Evolutionary conservation across 2,329 filamentous ascomycete genomes (phyloP).

Genomic region (Claviceps sp.): DNA sequence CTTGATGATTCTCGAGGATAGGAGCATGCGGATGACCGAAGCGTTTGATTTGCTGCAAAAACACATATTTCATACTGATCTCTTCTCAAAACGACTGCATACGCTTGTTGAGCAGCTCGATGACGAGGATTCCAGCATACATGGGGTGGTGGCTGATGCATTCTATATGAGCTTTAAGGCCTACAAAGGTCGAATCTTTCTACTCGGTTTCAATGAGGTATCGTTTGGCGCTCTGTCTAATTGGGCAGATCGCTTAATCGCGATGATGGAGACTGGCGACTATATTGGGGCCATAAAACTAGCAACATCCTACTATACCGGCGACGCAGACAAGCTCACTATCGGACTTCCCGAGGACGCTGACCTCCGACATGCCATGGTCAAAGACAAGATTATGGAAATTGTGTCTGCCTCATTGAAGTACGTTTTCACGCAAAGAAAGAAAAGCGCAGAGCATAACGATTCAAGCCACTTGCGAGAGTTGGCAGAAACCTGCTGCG

Average conservation of each 20-base stretch:
- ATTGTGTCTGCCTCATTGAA: constrained; percentile 88
- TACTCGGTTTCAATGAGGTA: constrained; percentile 87
- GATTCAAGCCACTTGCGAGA: constrained; percentile 55
- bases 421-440: constrained; percentile 64
- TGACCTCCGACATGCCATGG: constrained; percentile 59
- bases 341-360: constrained; percentile 85
- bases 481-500: constrained; percentile 70
- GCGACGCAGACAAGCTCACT: constrained; percentile 84
- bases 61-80: constrained; percentile 80
- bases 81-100: constrained; percentile 81
- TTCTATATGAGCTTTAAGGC: constrained; percentile 96
- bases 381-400: constrained; percentile 78
- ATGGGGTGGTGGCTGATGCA: constrained; percentile 90
- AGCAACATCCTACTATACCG: constrained; percentile 83
- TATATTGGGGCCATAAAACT: constrained; percentile 84
- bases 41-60: constrained; percentile 85
- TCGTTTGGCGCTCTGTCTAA: constrained; percentile 88
- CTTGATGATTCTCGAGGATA: constrained; percentile 83
- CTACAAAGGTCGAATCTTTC: constrained; percentile 86
- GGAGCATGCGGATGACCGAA: constrained; percentile 79
- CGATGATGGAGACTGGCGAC: constrained; percentile 93
- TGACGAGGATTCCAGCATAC: constrained; percentile 77
- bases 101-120: constrained; percentile 76
- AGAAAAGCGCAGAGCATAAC: constrained; percentile 29
- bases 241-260: constrained; percentile 88